Conservation (phyloP, 2,329 filamentous ascomycete species). For the Helotiales sp. region DNA sequence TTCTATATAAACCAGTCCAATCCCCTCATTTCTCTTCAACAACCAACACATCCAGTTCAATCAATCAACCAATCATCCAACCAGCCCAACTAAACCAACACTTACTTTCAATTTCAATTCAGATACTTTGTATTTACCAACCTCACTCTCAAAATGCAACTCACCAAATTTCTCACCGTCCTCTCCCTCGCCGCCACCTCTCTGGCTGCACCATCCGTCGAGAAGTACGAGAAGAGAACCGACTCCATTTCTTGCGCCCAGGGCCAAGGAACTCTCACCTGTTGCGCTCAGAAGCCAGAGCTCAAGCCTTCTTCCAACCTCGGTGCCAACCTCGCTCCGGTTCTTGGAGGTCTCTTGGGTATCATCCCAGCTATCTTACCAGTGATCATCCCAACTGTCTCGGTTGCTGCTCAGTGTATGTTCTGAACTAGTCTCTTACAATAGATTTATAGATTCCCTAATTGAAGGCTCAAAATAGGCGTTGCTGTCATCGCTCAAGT, state of each 20-base stretch:
- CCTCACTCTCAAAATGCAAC: slow-evolving; percentile 38
- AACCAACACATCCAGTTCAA: slow-evolving; percentile 10
- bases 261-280: slow-evolving; percentile 6
- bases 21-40: neutral
- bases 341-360: slow-evolving; percentile 13
- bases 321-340: slow-evolving; percentile 7
- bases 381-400: slow-evolving; percentile 11
- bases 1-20: slow-evolving; percentile 14
- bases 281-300: slow-evolving; percentile 22
- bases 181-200: slow-evolving; percentile 34
- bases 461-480: slow-evolving; percentile 1
- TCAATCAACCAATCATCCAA: slow-evolving; percentile 5
- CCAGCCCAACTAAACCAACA: neutral
- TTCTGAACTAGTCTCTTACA: neutral
- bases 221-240: slow-evolving; percentile 16
- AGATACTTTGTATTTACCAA: neutral
- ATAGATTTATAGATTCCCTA: neutral
- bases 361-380: slow-evolving; percentile 3
- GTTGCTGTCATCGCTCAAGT: slow-evolving; percentile 3
- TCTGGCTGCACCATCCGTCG: slow-evolving; percentile 31
- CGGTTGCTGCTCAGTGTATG: slow-evolving; percentile 17
- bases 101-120: slow-evolving; percentile 10
- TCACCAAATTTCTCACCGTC: slow-evolving; percentile 30
- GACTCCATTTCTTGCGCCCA: slow-evolving; percentile 14
- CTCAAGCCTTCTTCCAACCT: neutral